A percentile compares a stretch with the other conserved stretches of the same genome.
Evolutionary conservation across 805 yeast species (phyloP).

Genomic region (Cyberlindnera americana): DNA sequence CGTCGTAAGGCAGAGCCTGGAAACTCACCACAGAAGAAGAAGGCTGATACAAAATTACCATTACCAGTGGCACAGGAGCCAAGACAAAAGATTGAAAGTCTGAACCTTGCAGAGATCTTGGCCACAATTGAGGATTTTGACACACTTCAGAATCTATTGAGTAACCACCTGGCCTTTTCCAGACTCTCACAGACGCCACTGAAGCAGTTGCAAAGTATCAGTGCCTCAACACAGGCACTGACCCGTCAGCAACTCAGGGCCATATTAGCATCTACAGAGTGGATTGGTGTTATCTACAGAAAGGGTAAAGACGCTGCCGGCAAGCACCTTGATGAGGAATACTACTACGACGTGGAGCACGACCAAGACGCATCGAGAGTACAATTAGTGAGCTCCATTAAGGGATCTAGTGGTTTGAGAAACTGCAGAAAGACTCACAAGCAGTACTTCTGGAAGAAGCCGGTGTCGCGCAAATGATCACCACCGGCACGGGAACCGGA

Average conservation of each 20-base stretch:
- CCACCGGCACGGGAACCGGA: neutral
- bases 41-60: slow-evolving; percentile 14
- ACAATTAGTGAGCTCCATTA: slow-evolving; percentile 64
- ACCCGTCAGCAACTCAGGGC: slow-evolving; percentile 43
- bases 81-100: slow-evolving; percentile 28
- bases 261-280: slow-evolving; percentile 41
- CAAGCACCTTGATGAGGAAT: slow-evolving; percentile 88
- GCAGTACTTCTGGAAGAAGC: slow-evolving; percentile 54
- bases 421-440: slow-evolving; percentile 92
- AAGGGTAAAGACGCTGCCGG: slow-evolving; percentile 97
- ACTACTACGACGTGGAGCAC: slow-evolving; percentile 81
- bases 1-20: slow-evolving; percentile 32
- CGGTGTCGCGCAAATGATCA: slow-evolving; percentile 26
- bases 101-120: slow-evolving; percentile 30
- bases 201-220: slow-evolving; percentile 61
- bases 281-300: slow-evolving; percentile 87
- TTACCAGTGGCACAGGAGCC: slow-evolving; percentile 12
- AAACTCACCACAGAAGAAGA: slow-evolving; percentile 30
- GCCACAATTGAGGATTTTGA: slow-evolving; percentile 38
- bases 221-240: slow-evolving; percentile 48
- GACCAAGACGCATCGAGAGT: slow-evolving; percentile 73
- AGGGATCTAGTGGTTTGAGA: slow-evolving; percentile 79
- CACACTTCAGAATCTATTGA: slow-evolving; percentile 60
- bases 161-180: slow-evolving; percentile 88
- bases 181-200: slow-evolving; percentile 85